Percentiles rank a stretch among this genome's conserved stretches.
These are phyloP conservation scores for Vitis rupestris DNA, from an alignment of 164 flowering plant genomes.

Conservation along the genomic window DNA sequence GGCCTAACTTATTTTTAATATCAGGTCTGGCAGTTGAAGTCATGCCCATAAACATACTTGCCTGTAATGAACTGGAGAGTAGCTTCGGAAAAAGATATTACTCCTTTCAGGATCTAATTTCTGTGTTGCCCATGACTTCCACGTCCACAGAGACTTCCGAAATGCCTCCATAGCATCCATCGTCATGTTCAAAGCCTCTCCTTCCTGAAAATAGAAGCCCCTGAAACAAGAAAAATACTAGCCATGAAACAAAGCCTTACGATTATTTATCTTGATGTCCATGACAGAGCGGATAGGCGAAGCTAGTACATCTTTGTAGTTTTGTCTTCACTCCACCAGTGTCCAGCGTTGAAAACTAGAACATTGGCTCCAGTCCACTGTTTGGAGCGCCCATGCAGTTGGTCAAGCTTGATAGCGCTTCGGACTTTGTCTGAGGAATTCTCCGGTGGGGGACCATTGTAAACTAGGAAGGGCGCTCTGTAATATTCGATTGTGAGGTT, in stretches of 20 bases:
- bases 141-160: slow-evolving; percentile 49
- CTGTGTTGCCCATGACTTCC: slow-evolving; percentile 49
- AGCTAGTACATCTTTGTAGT: slow-evolving; percentile 46
- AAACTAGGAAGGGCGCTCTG: slow-evolving; percentile 71
- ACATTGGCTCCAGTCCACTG: slow-evolving; percentile 75
- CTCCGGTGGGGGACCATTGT: slow-evolving; percentile 46
- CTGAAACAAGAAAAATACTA: slow-evolving; percentile 28
- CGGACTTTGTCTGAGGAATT: slow-evolving; percentile 38
- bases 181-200: slow-evolving; percentile 31
- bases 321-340: slow-evolving; percentile 84
- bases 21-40: too few species aligned
- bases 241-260: neutral
- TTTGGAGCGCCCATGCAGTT: slow-evolving; percentile 52
- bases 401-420: slow-evolving; percentile 50
- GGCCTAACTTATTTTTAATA: too few species aligned
- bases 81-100: slow-evolving; percentile 62
- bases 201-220: slow-evolving; percentile 56
- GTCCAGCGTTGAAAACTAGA: slow-evolving; percentile 77
- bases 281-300: neutral
- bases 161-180: slow-evolving; percentile 54
- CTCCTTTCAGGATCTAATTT: slow-evolving; percentile 34
- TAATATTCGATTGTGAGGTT: slow-evolving; percentile 80
- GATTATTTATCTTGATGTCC: neutral
- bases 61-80: slow-evolving; percentile 73
- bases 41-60: slow-evolving; percentile 10